phyloP scores from a whole-genome alignment of 2,329 filamentous ascomycete genomes.

The Pestalotiopsis sp. region DNA sequence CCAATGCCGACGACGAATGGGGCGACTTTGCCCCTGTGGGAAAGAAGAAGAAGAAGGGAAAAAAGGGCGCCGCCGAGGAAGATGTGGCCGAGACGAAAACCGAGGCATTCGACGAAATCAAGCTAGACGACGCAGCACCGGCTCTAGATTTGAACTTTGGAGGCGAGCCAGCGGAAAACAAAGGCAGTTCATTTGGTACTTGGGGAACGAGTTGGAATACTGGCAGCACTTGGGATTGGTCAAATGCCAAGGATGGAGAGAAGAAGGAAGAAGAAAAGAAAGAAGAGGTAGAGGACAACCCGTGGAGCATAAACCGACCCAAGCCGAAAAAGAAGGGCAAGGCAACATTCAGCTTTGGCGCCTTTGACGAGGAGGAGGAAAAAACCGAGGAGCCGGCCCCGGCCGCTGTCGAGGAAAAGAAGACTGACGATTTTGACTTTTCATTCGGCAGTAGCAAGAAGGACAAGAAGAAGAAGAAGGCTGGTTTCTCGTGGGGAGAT shows the following conservation, averaged over 20 bases:
- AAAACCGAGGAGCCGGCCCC: constrained; percentile 32
- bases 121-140: constrained; percentile 60
- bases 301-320: constrained; percentile 49
- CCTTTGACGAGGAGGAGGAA: constrained; percentile 43
- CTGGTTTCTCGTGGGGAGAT: constrained; percentile 39
- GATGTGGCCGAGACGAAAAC: constrained; percentile 38
- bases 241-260: constrained; percentile 34
- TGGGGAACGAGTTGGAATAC: constrained; percentile 66
- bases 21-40: constrained; percentile 46
- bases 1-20: constrained; percentile 54
- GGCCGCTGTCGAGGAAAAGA: constrained; percentile 27
- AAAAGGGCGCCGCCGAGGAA: constrained; percentile 41
- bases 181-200: constrained; percentile 49
- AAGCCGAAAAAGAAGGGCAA: constrained; percentile 59
- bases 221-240: constrained; percentile 50
- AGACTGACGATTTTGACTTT: constrained; percentile 32
- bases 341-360: constrained; percentile 49
- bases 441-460: constrained; percentile 21
- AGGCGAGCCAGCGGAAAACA: constrained; percentile 39
- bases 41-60: constrained; percentile 61
- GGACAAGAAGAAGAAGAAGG: constrained; percentile 44
- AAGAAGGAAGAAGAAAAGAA: constrained; percentile 44
- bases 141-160: constrained; percentile 60
- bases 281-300: constrained; percentile 45
- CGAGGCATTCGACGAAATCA: constrained; percentile 37